Base-by-base conservation (phyloP, 2,329 filamentous ascomycete genomes). In the Zymoseptoria tritici region DNA sequence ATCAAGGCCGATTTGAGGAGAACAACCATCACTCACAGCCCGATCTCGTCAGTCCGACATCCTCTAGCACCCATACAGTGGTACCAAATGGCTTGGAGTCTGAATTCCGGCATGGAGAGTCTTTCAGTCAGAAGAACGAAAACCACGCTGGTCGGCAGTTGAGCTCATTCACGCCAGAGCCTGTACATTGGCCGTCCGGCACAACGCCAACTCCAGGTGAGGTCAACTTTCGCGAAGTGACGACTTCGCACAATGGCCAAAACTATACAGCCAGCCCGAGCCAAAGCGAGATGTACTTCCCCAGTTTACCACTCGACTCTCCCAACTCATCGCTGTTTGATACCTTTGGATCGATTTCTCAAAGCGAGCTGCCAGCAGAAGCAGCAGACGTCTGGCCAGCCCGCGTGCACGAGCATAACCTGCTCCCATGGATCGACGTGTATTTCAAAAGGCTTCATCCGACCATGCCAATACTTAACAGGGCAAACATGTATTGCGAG, bases 391-490 rank as follows among this genome's bases (percentile, higher is more conserved):
- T 73, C 46, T 78, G 76, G 76, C 76, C 75, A 1, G 53, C 68
- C 0, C 72, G 67, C 5, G 76, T 78, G 57, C 71, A 70, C 50
- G 76, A 78, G 59, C 72, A 72, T 1, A 76, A 74, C 21, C 71
- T 78, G 22, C 57, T 71, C 11, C 67, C 67, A 0, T 71, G 69
- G 69, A 71, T 78, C 19, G 75, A 78, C 51, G 75, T 78, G 2
- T 78, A 76, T 58, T 78, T 78, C 60, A 76, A 77, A 55, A 74
- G 76, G 19, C 60, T 78, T 49, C 75, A 78, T 59, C 74, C 75
- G 3, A 78, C 76, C 0, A 66, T 78, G 36, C 76, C 76, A 2
- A 72, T 78, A 2, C 59, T 78, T 3, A 76, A 73, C 62, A 70
- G 75, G 1, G 74, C 74, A 0, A 72, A 71, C 9, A 61, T 78